phyloP scores from a whole-genome alignment of 176 grass and related monocot genomes.

The Cenchrus fungigraminus region DNA sequence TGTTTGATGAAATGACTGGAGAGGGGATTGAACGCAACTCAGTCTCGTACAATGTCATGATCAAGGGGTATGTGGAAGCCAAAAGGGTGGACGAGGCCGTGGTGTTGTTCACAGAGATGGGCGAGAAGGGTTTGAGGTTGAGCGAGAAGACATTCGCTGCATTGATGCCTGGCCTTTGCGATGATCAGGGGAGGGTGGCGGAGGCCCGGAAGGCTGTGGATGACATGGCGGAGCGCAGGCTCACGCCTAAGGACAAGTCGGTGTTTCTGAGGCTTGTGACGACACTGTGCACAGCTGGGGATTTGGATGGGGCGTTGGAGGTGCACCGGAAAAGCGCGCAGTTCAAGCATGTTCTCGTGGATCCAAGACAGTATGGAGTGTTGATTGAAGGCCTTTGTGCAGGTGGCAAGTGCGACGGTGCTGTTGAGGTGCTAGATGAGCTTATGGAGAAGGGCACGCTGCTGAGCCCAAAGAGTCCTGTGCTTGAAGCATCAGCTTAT shows the following conservation, averaged over 20 bases:
- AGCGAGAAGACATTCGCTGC: slow-evolving; percentile 93
- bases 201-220: slow-evolving; percentile 65
- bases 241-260: slow-evolving; percentile 88
- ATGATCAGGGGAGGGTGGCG: slow-evolving; percentile 56
- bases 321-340: slow-evolving; percentile 70
- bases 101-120: slow-evolving; percentile 68
- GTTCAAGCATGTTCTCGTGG: slow-evolving; percentile 67
- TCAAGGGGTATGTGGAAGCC: slow-evolving; percentile 72
- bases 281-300: slow-evolving; percentile 67
- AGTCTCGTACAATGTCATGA: slow-evolving; percentile 86
- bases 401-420: slow-evolving; percentile 61
- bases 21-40: slow-evolving; percentile 62
- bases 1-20: slow-evolving; percentile 69
- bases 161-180: slow-evolving; percentile 86
- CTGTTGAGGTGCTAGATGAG: slow-evolving; percentile 72
- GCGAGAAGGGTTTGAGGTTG: slow-evolving; percentile 70
- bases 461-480: slow-evolving; percentile 59
- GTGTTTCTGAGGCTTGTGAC: slow-evolving; percentile 74
- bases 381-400: slow-evolving; percentile 79
- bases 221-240: slow-evolving; percentile 69
- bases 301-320: slow-evolving; percentile 80
- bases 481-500: slow-evolving; percentile 61
- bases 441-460: slow-evolving; percentile 78
- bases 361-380: slow-evolving; percentile 74
- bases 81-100: slow-evolving; percentile 64